A percentile compares a stretch with the other conserved stretches of the same genome.
Conservation (phyloP, 495 filamentous ascomycete genomes). For the Penicillium verhagenii region DNA sequence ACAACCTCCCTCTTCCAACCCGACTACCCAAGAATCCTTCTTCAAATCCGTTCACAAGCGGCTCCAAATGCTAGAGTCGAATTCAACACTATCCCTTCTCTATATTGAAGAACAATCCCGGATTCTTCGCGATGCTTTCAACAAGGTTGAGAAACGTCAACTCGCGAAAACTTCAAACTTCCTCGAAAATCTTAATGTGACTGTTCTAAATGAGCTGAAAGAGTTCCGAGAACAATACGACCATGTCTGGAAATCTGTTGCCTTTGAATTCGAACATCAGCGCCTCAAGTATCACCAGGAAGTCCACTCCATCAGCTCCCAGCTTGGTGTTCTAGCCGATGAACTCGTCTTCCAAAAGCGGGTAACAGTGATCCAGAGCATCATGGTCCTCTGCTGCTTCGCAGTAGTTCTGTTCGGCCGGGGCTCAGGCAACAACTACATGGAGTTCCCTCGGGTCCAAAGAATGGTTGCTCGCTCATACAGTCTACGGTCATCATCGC, state of each 20-base stretch:
- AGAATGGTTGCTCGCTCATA: constrained; percentile 55
- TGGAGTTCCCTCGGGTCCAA: constrained; percentile 57
- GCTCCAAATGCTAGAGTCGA: constrained; percentile 84
- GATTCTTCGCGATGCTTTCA: constrained; percentile 86
- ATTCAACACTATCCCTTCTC: constrained; percentile 87
- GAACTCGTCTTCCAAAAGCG: constrained; percentile 95
- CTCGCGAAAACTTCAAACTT: constrained; percentile 78
- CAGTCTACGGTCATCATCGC: constrained; percentile 40
- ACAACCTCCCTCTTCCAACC: constrained; percentile 60
- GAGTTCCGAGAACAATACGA: constrained; percentile 85
- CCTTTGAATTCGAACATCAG: constrained; percentile 86
- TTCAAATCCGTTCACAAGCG: constrained; percentile 96
- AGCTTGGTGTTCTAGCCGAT: constrained; percentile 83
- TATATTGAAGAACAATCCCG: constrained; percentile 97
- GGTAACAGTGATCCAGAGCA: constrained; percentile 84
- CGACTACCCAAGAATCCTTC: constrained; percentile 93
- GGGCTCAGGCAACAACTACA: constrained; percentile 43
- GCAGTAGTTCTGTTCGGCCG: constrained; percentile 79
- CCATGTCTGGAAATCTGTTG: constrained; percentile 92
- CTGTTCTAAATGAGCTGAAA: constrained; percentile 80
- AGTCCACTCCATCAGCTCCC: constrained; percentile 73
- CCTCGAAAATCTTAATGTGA: constrained; percentile 78
- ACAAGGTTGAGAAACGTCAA: constrained; percentile 86
- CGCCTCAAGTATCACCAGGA: constrained; percentile 77
- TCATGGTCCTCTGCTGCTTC: constrained; percentile 84